Conservation (phyloP, 202 grass and related monocot species). For the Cymbopogon flexuosus region DNA sequence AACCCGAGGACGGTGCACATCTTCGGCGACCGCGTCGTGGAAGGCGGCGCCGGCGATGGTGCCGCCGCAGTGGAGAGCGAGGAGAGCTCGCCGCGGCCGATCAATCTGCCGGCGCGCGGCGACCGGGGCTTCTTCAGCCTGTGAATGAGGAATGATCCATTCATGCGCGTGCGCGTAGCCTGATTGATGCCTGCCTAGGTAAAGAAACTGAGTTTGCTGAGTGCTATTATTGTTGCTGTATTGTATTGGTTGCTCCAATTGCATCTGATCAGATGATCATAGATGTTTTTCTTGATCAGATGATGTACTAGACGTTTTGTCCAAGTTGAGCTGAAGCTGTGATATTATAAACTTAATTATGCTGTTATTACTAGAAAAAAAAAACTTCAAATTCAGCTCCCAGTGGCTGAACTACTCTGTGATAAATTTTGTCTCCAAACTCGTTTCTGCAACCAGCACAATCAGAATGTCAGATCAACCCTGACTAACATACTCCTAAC, state of each 20-base stretch:
- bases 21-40: slow-evolving; percentile 70
- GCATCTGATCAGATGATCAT: slow-evolving; percentile 30
- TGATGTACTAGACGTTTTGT: slow-evolving; percentile 25
- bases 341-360: background rate
- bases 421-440: background rate
- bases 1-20: slow-evolving; percentile 92
- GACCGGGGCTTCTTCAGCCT: slow-evolving; percentile 35
- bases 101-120: slow-evolving; percentile 10
- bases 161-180: background rate
- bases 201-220: slow-evolving; percentile 4
- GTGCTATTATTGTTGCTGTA: slow-evolving; percentile 23
- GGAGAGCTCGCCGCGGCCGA: slow-evolving; percentile 39
- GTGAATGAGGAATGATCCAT: background rate
- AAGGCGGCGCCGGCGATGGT: slow-evolving; percentile 9
- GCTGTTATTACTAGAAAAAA: background rate
- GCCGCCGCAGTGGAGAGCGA: background rate
- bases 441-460: background rate
- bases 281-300: slow-evolving; percentile 29
- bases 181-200: slow-evolving; percentile 27
- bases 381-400: slow-evolving; percentile 2
- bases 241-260: slow-evolving; percentile 15
- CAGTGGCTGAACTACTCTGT: background rate
- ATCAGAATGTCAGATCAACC: background rate
- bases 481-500: background rate
- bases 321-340: slow-evolving; percentile 28